phyloP scores from a whole-genome alignment of 2,329 filamentous ascomycete species.

The Clonostachys solani region DNA sequence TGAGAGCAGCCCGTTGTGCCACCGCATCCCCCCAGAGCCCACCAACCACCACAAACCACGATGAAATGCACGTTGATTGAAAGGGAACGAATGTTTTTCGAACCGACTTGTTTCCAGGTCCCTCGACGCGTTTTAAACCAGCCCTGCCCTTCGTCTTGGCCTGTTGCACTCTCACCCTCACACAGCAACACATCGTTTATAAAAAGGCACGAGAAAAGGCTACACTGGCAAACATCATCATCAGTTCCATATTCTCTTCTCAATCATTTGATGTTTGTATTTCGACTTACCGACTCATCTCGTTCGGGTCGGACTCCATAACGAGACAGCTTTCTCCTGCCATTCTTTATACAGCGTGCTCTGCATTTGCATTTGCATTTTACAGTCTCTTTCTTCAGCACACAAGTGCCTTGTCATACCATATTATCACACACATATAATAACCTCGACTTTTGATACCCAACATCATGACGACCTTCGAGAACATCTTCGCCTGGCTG shows the following conservation, averaged over 20 bases:
- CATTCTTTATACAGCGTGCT: background rate
- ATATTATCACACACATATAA: background rate
- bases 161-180: background rate
- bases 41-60: background rate
- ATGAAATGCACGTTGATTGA: background rate
- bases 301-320: constrained; percentile 1
- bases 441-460: background rate
- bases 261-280: background rate
- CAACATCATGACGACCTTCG: constrained; percentile 10
- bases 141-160: no score
- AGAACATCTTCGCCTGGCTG: constrained; percentile 32
- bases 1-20: constrained; percentile 1
- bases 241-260: no score
- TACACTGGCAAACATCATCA: no score
- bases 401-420: background rate
- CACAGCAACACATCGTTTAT: background rate
- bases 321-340: background rate
- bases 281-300: constrained; percentile 1
- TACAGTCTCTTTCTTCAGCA: background rate
- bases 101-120: background rate
- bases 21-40: background rate
- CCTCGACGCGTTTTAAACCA: background rate
- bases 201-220: no score
- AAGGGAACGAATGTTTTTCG: background rate
- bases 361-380: background rate